These are phyloP conservation scores for Elsinoe fawcettii DNA, from an alignment of 2,329 filamentous ascomycete genomes.

Conservation along the genomic window DNA sequence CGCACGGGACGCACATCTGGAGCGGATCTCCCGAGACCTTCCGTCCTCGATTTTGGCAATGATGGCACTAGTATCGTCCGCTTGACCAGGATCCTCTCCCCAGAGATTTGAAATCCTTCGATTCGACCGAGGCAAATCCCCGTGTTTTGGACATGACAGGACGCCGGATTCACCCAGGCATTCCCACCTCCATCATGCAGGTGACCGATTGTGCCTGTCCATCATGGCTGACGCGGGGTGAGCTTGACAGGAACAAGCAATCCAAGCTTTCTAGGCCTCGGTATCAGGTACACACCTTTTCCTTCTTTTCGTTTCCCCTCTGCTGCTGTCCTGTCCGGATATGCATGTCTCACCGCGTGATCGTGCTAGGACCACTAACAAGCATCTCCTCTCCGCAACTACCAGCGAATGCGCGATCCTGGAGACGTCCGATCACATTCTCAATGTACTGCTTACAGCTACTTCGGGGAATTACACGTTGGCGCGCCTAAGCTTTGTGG, in stretches of 20 bases:
- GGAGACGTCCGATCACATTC: background rate
- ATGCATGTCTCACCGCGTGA: background rate
- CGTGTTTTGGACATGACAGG: background rate
- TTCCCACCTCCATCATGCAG: background rate
- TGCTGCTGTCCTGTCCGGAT: background rate
- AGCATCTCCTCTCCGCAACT: background rate
- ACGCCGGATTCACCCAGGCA: background rate
- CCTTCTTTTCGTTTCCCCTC: background rate
- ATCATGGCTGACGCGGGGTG: background rate
- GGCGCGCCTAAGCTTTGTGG: constrained; percentile 6
- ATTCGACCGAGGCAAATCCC: background rate
- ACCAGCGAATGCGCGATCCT: background rate
- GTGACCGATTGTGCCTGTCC: constrained; percentile 4
- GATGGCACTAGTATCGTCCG: no score
- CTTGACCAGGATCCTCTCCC: no score
- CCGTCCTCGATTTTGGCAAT: no score
- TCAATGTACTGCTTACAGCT: background rate
- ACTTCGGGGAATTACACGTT: background rate
- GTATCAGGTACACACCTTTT: background rate
- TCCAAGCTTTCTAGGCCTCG: constrained; percentile 10
- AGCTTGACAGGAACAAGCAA: constrained; percentile 11
- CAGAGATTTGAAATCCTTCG: background rate
- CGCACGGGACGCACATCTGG: background rate
- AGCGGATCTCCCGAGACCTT: background rate
- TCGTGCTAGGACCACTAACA: background rate